phyloP scores from a whole-genome alignment of 345 rosid species.

The Brassica napus region DNA sequence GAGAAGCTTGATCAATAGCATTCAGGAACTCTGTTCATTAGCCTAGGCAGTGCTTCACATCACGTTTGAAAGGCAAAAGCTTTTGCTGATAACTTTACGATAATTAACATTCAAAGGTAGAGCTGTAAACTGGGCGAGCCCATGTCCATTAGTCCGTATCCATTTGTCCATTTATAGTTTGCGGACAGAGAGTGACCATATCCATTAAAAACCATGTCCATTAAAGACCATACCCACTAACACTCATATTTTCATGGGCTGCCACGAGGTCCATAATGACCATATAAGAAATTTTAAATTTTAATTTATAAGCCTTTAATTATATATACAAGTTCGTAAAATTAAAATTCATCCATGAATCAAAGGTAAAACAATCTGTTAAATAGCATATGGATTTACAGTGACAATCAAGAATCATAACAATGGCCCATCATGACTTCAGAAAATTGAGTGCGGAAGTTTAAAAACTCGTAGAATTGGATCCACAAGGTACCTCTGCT shows the following conservation, averaged over 20 bases:
- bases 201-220: too few relatives aligned
- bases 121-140: too few relatives aligned
- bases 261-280: too few relatives aligned
- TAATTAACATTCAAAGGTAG: not conserved
- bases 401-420: not conserved
- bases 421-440: slow-evolving; percentile 1
- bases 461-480: not conserved
- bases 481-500: not conserved
- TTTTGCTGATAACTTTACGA: not conserved
- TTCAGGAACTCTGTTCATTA: not conserved
- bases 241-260: too few relatives aligned
- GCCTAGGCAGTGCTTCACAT: not conserved
- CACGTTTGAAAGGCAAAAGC: not conserved
- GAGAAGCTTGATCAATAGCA: not conserved
- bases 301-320: too few relatives aligned
- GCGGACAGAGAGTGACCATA: too few relatives aligned
- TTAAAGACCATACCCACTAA: too few relatives aligned
- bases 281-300: too few relatives aligned
- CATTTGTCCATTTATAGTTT: too few relatives aligned
- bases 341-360: not conserved
- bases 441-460: not conserved
- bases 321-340: too few relatives aligned
- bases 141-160: too few relatives aligned
- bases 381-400: not conserved
- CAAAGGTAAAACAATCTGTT: not conserved